phyloP scores from a whole-genome alignment of 2,329 filamentous ascomycete genomes.

The Penicillium crustosum region DNA sequence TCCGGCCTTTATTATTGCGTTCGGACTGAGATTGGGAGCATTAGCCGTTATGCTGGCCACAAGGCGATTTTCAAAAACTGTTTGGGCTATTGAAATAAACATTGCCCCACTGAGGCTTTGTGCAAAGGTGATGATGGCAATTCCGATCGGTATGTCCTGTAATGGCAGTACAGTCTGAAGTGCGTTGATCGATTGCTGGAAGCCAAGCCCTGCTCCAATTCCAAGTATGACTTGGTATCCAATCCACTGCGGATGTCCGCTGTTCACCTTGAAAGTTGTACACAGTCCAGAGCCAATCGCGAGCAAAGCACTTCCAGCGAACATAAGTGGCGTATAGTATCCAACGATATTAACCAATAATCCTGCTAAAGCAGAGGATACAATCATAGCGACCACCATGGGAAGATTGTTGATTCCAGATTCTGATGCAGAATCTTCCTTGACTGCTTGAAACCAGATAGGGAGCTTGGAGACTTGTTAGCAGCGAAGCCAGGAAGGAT shows the following conservation, averaged over 20 bases:
- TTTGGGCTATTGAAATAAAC: slow-evolving; percentile 41
- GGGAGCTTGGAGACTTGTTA: slow-evolving; percentile 36
- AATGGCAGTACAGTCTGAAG: slow-evolving; percentile 36
- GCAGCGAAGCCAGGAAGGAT: background rate
- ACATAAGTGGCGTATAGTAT: slow-evolving; percentile 45
- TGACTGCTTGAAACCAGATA: slow-evolving; percentile 45
- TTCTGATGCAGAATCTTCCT: slow-evolving; percentile 33
- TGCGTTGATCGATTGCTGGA: slow-evolving; percentile 39
- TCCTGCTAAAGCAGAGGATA: slow-evolving; percentile 35
- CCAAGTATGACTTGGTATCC: slow-evolving; percentile 41
- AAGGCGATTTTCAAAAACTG: slow-evolving; percentile 39
- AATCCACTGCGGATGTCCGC: slow-evolving; percentile 34
- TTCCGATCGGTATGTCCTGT: slow-evolving; percentile 38
- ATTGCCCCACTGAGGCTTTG: slow-evolving; percentile 41
- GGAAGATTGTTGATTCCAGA: slow-evolving; percentile 43
- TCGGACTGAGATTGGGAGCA: slow-evolving; percentile 29
- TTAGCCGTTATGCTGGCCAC: slow-evolving; percentile 24
- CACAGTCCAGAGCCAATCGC: slow-evolving; percentile 38
- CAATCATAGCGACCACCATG: slow-evolving; percentile 34
- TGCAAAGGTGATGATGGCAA: slow-evolving; percentile 38
- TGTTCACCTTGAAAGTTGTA: slow-evolving; percentile 35
- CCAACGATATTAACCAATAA: slow-evolving; percentile 33
- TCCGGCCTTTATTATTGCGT: slow-evolving; percentile 33
- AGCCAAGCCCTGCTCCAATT: slow-evolving; percentile 37
- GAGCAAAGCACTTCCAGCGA: slow-evolving; percentile 30